Base-by-base conservation (phyloP, 176 grass and related monocot genomes). In the Rhynchospora breviuscula region DNA sequence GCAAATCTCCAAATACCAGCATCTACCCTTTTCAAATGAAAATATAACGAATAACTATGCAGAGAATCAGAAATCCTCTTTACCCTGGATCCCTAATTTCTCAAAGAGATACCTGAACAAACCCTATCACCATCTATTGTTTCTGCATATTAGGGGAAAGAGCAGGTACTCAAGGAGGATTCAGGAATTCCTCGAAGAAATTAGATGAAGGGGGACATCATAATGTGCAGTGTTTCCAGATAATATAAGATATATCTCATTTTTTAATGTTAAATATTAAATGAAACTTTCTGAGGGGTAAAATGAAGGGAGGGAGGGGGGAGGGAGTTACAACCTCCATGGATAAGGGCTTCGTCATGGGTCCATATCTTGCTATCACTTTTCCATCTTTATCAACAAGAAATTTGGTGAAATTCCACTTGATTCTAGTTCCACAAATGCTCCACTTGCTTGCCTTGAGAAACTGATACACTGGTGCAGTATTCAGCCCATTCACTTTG, bases 391-490 rank as follows among this genome's bases (percentile, higher is more conserved):
- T 98, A 58, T 87, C 89, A 13, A 98, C 67, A 52, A 98, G 90
- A 81, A 98, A 98, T 79, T 98, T 98, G 31, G 95, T 94, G 74
- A 94, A 98, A 81, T 98, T 98, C 92, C 95, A 94, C 82, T 93
- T 98, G 49, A 98, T 94, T 84, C 92, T 91, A 75, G 84, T 90
- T 84, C 95, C 95, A 81, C 89, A 85, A 57, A 94, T 52, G 68
- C 90, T 90, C 48, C 87, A 46, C 68, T 93, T 94, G 79, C 89
- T 93, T 63, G 92, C 89, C 88, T 94, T 98, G n/a, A 98, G 63
- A 79, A 94, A 98, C 78, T 93, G 90, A 78, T 94, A 98, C 69
- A 98, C 49, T 23, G 95, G 92, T 0, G 84, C 81, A 33, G 95
- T 67, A 49, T 89, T 88, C 9, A 89, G 84, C 10, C 95, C 95